These are phyloP conservation scores for Tetrapisispora iriomotensis DNA, from an alignment of 805 yeast species.

Conservation along the genomic window DNA sequence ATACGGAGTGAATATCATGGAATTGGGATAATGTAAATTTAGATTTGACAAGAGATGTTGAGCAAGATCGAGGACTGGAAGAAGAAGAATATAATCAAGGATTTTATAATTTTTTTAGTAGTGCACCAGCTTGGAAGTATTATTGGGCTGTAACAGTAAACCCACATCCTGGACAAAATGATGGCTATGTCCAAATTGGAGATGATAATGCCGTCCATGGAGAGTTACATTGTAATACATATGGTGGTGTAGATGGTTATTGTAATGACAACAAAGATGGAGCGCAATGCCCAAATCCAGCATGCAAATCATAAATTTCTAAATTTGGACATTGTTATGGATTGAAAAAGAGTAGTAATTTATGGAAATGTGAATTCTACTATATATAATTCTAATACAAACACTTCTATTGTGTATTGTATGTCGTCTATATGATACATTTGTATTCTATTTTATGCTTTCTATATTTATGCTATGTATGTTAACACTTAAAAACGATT, in stretches of 20 bases:
- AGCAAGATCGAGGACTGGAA: neutral
- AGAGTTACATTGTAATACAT: conserved; percentile 6
- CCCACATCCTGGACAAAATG: neutral
- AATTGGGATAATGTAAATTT: conserved; percentile 1
- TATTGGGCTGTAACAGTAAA: conserved; percentile 1
- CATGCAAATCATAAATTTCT: neutral
- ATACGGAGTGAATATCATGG: neutral
- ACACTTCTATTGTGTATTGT: no score
- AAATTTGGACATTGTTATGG: neutral
- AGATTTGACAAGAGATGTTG: conserved; percentile 1
- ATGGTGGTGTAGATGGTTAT: conserved; percentile 8
- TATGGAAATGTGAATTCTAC: no score
- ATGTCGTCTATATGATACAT: no score
- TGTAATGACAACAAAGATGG: conserved; percentile 6
- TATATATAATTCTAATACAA: no score
- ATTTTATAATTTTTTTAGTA: neutral
- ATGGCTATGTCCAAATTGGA: neutral
- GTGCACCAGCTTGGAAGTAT: conserved; percentile 3
- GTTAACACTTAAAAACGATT: no score
- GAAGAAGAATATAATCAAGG: neutral
- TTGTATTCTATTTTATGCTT: no score
- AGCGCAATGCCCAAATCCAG: neutral
- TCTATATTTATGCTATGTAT: no score
- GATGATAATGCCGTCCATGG: conserved; percentile 3
- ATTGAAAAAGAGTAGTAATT: neutral